Evolutionary conservation across 441 rosid genomes (phyloP).

Genomic region (Capsella rubella): DNA sequence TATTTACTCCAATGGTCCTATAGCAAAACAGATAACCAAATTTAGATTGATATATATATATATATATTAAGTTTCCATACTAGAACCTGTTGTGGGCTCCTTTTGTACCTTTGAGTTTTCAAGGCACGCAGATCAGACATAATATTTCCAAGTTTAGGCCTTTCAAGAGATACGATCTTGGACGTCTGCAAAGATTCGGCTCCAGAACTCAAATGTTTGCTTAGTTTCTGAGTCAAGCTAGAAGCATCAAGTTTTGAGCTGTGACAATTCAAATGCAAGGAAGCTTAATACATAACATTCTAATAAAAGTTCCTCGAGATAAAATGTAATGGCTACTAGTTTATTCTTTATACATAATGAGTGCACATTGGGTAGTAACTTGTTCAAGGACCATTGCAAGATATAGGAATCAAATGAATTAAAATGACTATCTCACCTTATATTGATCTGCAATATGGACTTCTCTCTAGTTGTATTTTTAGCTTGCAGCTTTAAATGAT

Average conservation of each 20-base stretch:
- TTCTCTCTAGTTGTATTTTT: slow-evolving; percentile 47
- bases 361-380: not conserved
- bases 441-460: slow-evolving; percentile 45
- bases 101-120: slow-evolving; percentile 58
- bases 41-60: not conserved
- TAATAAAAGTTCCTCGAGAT: slow-evolving; percentile 6
- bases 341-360: slow-evolving; percentile 9
- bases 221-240: slow-evolving; percentile 51
- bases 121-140: slow-evolving; percentile 56
- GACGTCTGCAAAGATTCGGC: slow-evolving; percentile 47
- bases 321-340: not conserved
- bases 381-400: slow-evolving; percentile 6
- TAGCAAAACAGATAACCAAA: slow-evolving; percentile 36
- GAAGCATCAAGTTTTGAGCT: slow-evolving; percentile 55
- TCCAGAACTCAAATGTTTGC: slow-evolving; percentile 47
- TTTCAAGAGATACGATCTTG: slow-evolving; percentile 50
- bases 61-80: not conserved
- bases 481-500: slow-evolving; percentile 43
- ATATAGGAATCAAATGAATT: not conserved
- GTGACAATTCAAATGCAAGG: slow-evolving; percentile 40
- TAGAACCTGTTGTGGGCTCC: slow-evolving; percentile 1
- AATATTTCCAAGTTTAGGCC: slow-evolving; percentile 55
- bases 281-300: slow-evolving; percentile 24
- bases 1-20: slow-evolving; percentile 55
- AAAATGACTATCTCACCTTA: slow-evolving; percentile 36